Evolutionary conservation across 805 yeast genomes (phyloP).

Genomic region (Candida broadrunensis): DNA sequence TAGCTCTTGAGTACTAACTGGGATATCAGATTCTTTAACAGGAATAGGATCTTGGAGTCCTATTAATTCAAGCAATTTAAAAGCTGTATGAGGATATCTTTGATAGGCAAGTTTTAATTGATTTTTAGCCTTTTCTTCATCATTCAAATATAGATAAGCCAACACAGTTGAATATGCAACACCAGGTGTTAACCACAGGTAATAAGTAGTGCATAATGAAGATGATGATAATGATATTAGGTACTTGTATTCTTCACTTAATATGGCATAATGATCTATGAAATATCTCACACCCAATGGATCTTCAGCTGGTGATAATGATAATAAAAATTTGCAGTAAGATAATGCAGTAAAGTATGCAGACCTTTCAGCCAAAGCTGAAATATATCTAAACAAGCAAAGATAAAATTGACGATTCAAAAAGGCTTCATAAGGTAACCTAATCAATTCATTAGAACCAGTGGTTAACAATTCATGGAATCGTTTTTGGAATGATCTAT

Average conservation of each 20-base stretch:
- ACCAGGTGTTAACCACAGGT: slow-evolving; percentile 71
- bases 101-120: slow-evolving; percentile 50
- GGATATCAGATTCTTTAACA: slow-evolving; percentile 18
- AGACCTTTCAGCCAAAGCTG: slow-evolving; percentile 70
- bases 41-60: slow-evolving; percentile 25
- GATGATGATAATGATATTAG: slow-evolving; percentile 56
- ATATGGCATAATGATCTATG: slow-evolving; percentile 73
- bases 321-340: slow-evolving; percentile 66
- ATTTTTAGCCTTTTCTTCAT: slow-evolving; percentile 42
- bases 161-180: slow-evolving; percentile 63
- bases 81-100: slow-evolving; percentile 57
- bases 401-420: slow-evolving; percentile 77
- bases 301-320: slow-evolving; percentile 74
- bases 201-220: slow-evolving; percentile 54
- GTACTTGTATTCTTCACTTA: slow-evolving; percentile 62
- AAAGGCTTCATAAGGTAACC: slow-evolving; percentile 74
- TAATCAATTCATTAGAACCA: slow-evolving; percentile 53
- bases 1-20: slow-evolving; percentile 26
- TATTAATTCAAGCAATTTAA: slow-evolving; percentile 45
- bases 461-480: slow-evolving; percentile 44
- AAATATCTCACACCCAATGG: slow-evolving; percentile 83
- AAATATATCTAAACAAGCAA: slow-evolving; percentile 68
- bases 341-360: slow-evolving; percentile 74
- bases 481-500: slow-evolving; percentile 63
- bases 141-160: slow-evolving; percentile 50